A percentile compares a stretch with the other conserved stretches of the same genome.
Conservation (phyloP, 2,329 filamentous ascomycete genomes). For the Orbilia oligospora region DNA sequence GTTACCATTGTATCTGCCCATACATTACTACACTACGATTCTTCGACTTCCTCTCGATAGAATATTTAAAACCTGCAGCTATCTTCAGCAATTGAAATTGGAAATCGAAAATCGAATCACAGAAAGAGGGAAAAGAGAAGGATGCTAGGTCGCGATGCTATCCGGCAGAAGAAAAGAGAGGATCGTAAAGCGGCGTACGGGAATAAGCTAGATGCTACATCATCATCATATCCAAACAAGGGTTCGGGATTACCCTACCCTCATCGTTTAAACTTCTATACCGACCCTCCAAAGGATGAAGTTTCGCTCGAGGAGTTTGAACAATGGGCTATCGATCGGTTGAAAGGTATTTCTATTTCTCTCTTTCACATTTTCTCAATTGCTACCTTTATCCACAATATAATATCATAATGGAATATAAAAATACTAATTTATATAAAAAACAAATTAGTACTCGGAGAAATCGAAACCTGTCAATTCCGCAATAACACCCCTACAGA, state of each 20-base stretch:
- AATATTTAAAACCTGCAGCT: no score
- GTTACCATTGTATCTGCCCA: not conserved
- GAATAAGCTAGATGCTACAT: conserved; percentile 18
- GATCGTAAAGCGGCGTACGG: not conserved
- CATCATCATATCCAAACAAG: not conserved
- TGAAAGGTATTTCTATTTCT: conserved; percentile 78
- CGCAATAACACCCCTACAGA: conserved; percentile 89
- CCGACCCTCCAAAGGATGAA: conserved; percentile 87
- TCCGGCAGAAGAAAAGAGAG: conserved; percentile 32
- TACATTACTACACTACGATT: no score
- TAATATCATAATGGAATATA: no score
- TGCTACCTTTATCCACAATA: no score
- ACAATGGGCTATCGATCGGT: conserved; percentile 95
- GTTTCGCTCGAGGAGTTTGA: conserved; percentile 98
- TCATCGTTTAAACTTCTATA: conserved; percentile 92
- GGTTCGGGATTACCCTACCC: conserved; percentile 73
- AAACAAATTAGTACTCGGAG: conserved; percentile 86
- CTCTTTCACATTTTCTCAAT: conserved; percentile 1
- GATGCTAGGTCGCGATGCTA: conserved; percentile 45
- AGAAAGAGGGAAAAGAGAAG: no score
- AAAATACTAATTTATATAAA: no score
- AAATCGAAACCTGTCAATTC: conserved; percentile 94
- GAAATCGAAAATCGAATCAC: no score
- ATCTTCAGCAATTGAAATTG: no score
- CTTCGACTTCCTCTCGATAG: no score